Evolutionary conservation across 106 monocot species (phyloP), one percentile per base, ranked within the genome.

Genomic region (Narthecium ossifragum): DNA sequence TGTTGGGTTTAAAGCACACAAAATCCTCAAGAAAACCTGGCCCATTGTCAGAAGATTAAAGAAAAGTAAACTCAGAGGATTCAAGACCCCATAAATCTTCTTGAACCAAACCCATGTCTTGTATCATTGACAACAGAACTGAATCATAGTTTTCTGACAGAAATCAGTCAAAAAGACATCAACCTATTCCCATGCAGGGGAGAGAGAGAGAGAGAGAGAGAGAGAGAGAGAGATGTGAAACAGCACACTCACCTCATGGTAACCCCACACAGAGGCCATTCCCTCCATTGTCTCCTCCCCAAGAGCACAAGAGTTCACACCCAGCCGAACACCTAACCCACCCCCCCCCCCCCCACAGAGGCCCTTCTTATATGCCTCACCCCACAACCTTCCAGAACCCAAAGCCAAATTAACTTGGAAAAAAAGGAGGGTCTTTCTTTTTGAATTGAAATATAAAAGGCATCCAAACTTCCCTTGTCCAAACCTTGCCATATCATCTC

Each of bases 191-290:
- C 51, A 30, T 24, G 17, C 10, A 10, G 26, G 53, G 37, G 31
- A 38, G 41, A 46, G 5, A 23, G 12, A 56, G 27, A 57, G 46
- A 45, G 3, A 36, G 2, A 31, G n/a, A 40, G 23, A 33, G 20
- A 49, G 14, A 48, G 6, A 40, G 37, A 56, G 18, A 54, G 43
- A 17, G 40, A 31, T 1, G 31, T 5, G 25, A 5, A 36, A 2
- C 23, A 46, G 45, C 15, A n/a, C 14, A 39, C 37, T 32, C 6
- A 67, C 54, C 38, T 67, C 66, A 45, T 67, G 66, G 55, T 54
- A 56, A 22, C 55, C 66, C 59, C 47, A 65, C 24, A 59, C 6
- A 41, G 59, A 55, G 55, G 55, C 13, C 6, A 62, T 31, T 23
- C 56, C 58, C 2, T 73, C 73, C 41, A 65, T 59, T 21, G 46